A percentile compares a stretch with the other conserved stretches of the same genome.
phyloP scores from a whole-genome alignment of 2,329 filamentous ascomycete genomes.

The Microcyclosporella mali region DNA sequence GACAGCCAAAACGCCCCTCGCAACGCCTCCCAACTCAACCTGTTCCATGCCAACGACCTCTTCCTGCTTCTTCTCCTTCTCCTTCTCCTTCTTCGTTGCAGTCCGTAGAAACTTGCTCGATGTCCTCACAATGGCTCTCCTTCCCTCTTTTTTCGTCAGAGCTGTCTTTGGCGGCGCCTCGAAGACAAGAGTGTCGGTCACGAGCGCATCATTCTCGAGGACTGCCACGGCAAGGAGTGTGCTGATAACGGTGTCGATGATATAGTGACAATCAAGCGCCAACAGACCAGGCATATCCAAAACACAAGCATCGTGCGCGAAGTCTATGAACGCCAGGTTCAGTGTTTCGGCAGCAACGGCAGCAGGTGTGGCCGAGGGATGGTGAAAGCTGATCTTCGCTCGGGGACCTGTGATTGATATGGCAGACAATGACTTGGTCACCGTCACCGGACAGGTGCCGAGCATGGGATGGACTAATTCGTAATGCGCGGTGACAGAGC shows the following conservation, averaged over 20 bases:
- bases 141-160: slow-evolving; percentile 5
- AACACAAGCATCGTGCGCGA: slow-evolving; percentile 36
- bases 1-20: slow-evolving; percentile 35
- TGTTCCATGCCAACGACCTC: slow-evolving; percentile 19
- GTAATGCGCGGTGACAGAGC: slow-evolving; percentile 34
- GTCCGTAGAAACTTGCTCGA: slow-evolving; percentile 12
- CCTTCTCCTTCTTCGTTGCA: slow-evolving; percentile 13
- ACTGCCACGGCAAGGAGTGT: slow-evolving; percentile 42
- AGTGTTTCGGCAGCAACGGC: slow-evolving; percentile 36
- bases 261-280: slow-evolving; percentile 39
- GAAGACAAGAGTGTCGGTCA: slow-evolving; percentile 24
- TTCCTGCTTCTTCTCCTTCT: slow-evolving; percentile 14
- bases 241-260: slow-evolving; percentile 40
- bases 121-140: background rate
- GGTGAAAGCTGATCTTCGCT: slow-evolving; percentile 32
- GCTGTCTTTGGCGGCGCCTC: slow-evolving; percentile 27
- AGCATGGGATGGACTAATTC: slow-evolving; percentile 42
- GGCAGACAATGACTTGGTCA: slow-evolving; percentile 31
- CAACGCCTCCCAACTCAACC: slow-evolving; percentile 35
- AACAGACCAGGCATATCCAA: slow-evolving; percentile 41
- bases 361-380: slow-evolving; percentile 35
- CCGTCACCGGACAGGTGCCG: slow-evolving; percentile 38
- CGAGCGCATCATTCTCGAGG: slow-evolving; percentile 36
- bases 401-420: slow-evolving; percentile 12
- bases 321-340: slow-evolving; percentile 41